These are phyloP conservation scores for Blepharisma undulans DNA, from an alignment of 169 alveolate genomes.

Conservation along the genomic window DNA sequence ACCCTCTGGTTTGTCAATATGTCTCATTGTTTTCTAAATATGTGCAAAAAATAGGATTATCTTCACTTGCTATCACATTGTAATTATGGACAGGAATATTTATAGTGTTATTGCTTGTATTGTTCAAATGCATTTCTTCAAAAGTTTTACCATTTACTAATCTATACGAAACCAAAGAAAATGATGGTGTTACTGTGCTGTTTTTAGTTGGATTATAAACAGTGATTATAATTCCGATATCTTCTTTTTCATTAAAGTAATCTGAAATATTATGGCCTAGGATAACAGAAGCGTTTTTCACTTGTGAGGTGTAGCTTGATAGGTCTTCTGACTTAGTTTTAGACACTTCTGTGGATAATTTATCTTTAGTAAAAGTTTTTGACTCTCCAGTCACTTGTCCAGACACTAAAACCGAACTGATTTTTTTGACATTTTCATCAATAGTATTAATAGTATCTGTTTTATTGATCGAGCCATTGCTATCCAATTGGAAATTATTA, in stretches of 20 bases:
- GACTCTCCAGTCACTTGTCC: neutral
- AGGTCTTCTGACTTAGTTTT: neutral
- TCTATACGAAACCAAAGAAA: neutral
- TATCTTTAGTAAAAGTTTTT: neutral
- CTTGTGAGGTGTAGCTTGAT: neutral
- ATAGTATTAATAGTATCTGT: neutral
- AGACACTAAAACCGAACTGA: neutral
- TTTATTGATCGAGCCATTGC: neutral
- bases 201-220: neutral
- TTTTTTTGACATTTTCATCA: neutral
- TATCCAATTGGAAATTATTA: neutral
- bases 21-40: neutral
- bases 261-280: neutral
- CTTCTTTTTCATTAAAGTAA: neutral
- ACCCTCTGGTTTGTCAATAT: neutral
- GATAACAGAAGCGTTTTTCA: neutral
- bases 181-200: neutral
- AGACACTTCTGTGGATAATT: neutral
- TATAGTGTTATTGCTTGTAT: neutral
- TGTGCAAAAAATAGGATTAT: neutral
- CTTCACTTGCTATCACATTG: neutral
- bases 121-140: neutral
- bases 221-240: neutral
- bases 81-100: neutral
- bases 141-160: neutral